Evolutionary conservation across 2,329 filamentous ascomycete genomes (phyloP), one percentile per base, ranked within the genome.

Genomic region (Emmonsiellopsis sp.): DNA sequence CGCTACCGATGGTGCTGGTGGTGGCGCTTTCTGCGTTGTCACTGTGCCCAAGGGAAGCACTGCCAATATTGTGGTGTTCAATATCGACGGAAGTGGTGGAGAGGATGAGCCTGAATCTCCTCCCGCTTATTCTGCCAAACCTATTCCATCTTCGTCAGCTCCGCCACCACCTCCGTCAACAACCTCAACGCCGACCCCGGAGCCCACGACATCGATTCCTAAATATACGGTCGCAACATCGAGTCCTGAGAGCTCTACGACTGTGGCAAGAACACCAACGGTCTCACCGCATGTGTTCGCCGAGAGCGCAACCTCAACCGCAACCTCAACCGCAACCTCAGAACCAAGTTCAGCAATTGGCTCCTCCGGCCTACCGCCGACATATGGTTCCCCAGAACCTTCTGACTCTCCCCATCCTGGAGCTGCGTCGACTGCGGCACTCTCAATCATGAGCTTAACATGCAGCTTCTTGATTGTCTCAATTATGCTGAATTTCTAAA

Each of bases 1-100:
- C 14, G 68, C 76, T 17, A 73, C 79, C 40, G 69, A 71, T 13
- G 86, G 87, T 49, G 87, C 86, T 13, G 86, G 86, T 33, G 83
- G 79, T 60, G 80, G 82, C 14, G 73, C 75, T 42, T 91, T 88
- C 69, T 92, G 87, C 61, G 86, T 90, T 47, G 87, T 87, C 10
- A 91, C 87, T 11, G 83, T 89, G 13, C 75, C 83, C 43, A 79
- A 80, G 60, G 87, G 87, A 31, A 69, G 71, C 47, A 81, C 76
- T 52, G 87, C 86, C 43, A 82, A 81, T 62, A 81, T 91, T 58
- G 79, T 88, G 31, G 80, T 87, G 33, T 80, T 78, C 59, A 68
- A 71, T n/a, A 61, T 64, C 42, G 68, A 65, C 42, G 61, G 60
- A 11, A 74, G 77, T 55, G 67, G 61, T 42, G 67, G 69, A n/a